Evolutionary conservation across 768 basidiomycete species (phyloP), one percentile per base, ranked within the genome.

Genomic region (Auriculariales sp.): DNA sequence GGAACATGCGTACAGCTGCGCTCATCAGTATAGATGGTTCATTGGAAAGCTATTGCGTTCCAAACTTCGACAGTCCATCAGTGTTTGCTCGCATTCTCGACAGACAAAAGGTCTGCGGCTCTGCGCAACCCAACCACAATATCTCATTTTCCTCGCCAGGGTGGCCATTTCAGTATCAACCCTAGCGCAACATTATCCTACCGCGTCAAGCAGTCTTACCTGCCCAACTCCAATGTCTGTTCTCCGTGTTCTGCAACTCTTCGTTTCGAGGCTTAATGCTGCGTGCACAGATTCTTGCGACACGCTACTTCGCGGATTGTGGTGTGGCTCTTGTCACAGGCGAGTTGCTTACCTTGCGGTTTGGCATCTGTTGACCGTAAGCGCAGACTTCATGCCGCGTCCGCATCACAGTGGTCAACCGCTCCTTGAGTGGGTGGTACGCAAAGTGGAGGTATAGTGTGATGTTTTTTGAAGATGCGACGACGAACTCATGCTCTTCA

Each of bases 21-120:
- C 64, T 91, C 54, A 72, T 90, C 62, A 87, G 83, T 67, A 68
- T 82, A 39, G 87, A 89, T 64, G 87, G 85, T 28, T 89, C 86
- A 89, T 85, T 94, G 54, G 92, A 94, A 63, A 87, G 83, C 54
- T 92, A 91, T 63, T 95, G 92, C 58, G 75, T 93, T 25, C 91
- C 91, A 1, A 73, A 92, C 67, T 94, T 95, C 61, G 92, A 95
- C 64, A 92, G 89, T 1, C 92, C 92, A 3, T 90, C 87, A 14
- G 72, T 94, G 45, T 94, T 93, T 55, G 91, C 90, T 5, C 77
- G 91, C 6, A 87, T 90, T 56, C 72, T 91, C 4, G 87, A 91
- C 69, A 88, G 88, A 58, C 67, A 88, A 62, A 88, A 86, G 64
- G 74, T 69, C 29, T 3, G 28, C 2, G 44, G 42, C 39, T 14